Evolutionary conservation across 2,329 filamentous ascomycete species (phyloP), one percentile per base, ranked within the genome.

Genomic region (Epichloe elymi): DNA sequence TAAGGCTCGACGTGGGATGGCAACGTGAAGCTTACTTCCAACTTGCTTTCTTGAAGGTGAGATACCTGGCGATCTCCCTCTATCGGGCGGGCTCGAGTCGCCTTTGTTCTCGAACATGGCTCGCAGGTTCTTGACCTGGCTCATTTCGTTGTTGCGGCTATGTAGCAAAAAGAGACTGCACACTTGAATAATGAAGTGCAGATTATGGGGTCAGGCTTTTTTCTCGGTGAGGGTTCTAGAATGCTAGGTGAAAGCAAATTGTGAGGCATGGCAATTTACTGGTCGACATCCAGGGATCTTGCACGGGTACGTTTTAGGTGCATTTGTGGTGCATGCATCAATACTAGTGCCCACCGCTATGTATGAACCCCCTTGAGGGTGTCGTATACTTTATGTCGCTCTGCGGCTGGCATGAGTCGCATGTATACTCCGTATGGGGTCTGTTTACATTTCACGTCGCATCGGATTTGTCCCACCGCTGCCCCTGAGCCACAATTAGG

Each of bases 91-190:
- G 59, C 78, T 83, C 52, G 74, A 72, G 58, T 80, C 78, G 64
- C 76, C 79, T 67, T 80, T 86, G 64, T 81, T 80, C 73, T 90
- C 86, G 65, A 89, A 89, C 76, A 86, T 88, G 62, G 86, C 86
- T 60, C 84, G 76, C 58, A 90, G 79, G 70, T 86, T 86, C 70
- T 76, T 83, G 62, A 87, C 83, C 62, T 78, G 81, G 63, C 81
- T 82, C 78, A 81, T 82, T 17, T 50, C 11, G 42, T 23, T 8
- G 15, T 47, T 14, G 20, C 26, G 15, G 30, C 30, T 30, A 33
- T n/a, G n/a, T 36, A 6, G 15, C 15, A n/a, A 17, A 12, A 19
- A 23, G 23, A 40, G 4, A 15, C 14, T 33, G 19, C 20, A 44
- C 15, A 33, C 35, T 39, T 14, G 14, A 42, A 20, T 12, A 14